Evolutionary conservation across 2,329 filamentous ascomycete genomes (phyloP).

Genomic region (Sphaerulina musiva): DNA sequence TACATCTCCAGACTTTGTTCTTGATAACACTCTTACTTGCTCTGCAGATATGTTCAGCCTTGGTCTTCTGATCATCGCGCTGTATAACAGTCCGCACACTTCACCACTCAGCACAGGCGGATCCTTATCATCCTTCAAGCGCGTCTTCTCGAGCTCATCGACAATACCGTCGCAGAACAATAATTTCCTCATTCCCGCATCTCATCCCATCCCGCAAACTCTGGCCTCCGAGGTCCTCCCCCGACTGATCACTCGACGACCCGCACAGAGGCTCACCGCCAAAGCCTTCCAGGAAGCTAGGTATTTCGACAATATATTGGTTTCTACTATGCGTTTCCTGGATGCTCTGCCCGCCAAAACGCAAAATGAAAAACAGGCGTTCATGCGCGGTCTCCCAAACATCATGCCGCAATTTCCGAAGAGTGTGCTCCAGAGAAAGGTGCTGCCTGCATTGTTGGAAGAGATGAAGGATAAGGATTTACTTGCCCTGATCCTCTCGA

Average conservation of each 20-base stretch:
- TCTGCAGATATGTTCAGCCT: slow-evolving; percentile 91
- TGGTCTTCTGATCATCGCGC: slow-evolving; percentile 75
- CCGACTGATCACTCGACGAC: slow-evolving; percentile 75
- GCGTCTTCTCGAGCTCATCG: slow-evolving; percentile 70
- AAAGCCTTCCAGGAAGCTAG: slow-evolving; percentile 89
- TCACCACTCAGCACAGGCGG: slow-evolving; percentile 79
- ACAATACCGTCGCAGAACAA: slow-evolving; percentile 73
- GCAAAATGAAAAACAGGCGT: slow-evolving; percentile 79
- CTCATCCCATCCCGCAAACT: slow-evolving; percentile 71
- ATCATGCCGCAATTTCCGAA: slow-evolving; percentile 89
- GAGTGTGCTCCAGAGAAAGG: slow-evolving; percentile 89
- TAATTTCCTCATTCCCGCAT: slow-evolving; percentile 65
- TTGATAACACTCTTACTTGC: slow-evolving; percentile 79
- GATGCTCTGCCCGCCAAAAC: slow-evolving; percentile 90
- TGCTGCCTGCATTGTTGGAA: slow-evolving; percentile 80
- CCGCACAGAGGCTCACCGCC: slow-evolving; percentile 79
- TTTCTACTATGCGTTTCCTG: slow-evolving; percentile 92
- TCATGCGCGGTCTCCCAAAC: slow-evolving; percentile 79
- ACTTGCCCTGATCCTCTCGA: slow-evolving; percentile 76
- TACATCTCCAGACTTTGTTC: slow-evolving; percentile 85
- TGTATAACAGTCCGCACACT: slow-evolving; percentile 89
- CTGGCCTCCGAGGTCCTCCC: slow-evolving; percentile 71
- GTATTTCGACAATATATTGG: slow-evolving; percentile 94
- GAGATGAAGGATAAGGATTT: slow-evolving; percentile 90
- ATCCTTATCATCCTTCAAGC: slow-evolving; percentile 77